Conservation (phyloP, 169 alveolate genomes). For the Plasmodium billcollinsi region DNA sequence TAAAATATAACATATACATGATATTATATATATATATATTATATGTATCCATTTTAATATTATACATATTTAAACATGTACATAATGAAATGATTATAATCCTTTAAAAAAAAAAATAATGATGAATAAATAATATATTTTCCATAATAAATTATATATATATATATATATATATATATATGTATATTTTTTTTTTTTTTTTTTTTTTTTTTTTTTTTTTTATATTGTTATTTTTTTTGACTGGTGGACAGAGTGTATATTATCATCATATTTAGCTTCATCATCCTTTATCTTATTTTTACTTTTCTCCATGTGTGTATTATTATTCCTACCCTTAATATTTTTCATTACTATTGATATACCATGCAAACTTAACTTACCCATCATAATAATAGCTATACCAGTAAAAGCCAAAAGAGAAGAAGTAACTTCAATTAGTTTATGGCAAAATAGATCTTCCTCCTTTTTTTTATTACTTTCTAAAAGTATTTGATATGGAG, state of each 20-base stretch:
- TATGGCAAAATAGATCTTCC: conserved; percentile 18
- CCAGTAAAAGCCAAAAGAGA: conserved; percentile 66
- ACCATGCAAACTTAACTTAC: conserved; percentile 62
- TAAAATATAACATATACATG: too few species aligned
- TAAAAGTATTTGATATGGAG: conserved; percentile 20
- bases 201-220: too few species aligned
- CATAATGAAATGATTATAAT: too few species aligned
- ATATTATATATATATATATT: too few species aligned
- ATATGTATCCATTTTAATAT: too few species aligned
- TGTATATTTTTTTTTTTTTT: too few species aligned
- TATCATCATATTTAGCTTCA: not conserved
- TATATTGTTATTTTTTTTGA: too few species aligned
- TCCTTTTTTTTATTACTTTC: not conserved
- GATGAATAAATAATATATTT: not conserved
- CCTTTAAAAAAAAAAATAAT: too few species aligned
- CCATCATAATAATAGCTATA: conserved; percentile 50
- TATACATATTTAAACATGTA: too few species aligned
- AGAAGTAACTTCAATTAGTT: conserved; percentile 57
- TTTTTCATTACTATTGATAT: conserved; percentile 29
- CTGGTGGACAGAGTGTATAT: not conserved
- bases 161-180: conserved; percentile 10
- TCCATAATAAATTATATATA: not conserved
- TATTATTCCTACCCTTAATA: not conserved
- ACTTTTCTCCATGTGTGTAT: not conserved
- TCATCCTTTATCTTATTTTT: not conserved